A percentile compares a stretch with the other conserved stretches of the same genome.
Conservation (phyloP, 495 filamentous ascomycete species). For the Podospora pseudocomata region DNA sequence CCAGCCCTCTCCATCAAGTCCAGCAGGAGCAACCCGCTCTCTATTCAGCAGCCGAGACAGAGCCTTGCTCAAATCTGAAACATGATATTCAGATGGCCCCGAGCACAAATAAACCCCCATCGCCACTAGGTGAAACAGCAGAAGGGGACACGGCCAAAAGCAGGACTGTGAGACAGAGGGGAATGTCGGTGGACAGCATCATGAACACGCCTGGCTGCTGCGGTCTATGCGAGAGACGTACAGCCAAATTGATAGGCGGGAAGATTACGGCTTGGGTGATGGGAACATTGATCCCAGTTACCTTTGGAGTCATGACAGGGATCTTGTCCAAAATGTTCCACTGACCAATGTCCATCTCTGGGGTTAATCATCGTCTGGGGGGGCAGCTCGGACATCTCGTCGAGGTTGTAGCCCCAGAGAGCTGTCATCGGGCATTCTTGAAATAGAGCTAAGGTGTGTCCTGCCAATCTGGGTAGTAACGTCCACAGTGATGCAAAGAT, state of each 20-base stretch:
- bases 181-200: not conserved
- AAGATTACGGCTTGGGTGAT: constrained; percentile 1
- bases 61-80: not conserved
- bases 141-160: not conserved
- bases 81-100: not conserved
- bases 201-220: not conserved
- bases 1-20: not conserved
- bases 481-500: too few species aligned
- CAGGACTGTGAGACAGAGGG: not conserved
- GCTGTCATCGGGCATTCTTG: too few species aligned
- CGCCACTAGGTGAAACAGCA: not conserved
- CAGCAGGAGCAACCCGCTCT: not conserved
- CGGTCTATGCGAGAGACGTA: not conserved
- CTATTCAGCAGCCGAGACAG: not conserved
- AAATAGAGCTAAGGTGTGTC: too few species aligned
- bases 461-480: too few species aligned
- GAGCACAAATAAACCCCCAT: not conserved
- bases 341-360: not conserved
- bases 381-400: too few species aligned
- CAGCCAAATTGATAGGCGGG: not conserved
- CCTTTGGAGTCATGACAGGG: not conserved
- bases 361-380: not conserved
- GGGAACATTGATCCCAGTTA: not conserved
- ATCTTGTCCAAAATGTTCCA: not conserved
- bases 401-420: too few species aligned